Evolutionary conservation across 257 asterid species (phyloP).

Genomic region (Lycium ferocissimum): DNA sequence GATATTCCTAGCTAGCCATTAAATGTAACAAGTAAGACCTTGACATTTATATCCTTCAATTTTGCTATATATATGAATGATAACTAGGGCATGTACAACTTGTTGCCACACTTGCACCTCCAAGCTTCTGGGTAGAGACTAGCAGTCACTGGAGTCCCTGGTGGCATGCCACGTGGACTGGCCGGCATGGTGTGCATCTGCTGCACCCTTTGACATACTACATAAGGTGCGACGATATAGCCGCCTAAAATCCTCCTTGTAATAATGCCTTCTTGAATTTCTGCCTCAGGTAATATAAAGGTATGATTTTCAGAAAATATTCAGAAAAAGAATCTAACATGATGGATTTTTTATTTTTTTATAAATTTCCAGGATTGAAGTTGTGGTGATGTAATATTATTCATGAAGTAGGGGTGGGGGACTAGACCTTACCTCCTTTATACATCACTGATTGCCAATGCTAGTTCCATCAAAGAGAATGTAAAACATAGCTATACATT

Average conservation of each 20-base stretch:
- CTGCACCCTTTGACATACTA: conserved; percentile 63
- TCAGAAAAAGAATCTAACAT: background rate
- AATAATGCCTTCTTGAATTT: conserved; percentile 25
- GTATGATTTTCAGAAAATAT: background rate
- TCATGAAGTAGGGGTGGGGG: too few relatives aligned
- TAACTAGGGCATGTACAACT: conserved; percentile 54
- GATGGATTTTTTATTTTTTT: too few relatives aligned
- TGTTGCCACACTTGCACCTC: conserved; percentile 72
- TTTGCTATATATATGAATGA: background rate
- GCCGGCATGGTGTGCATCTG: conserved; percentile 63
- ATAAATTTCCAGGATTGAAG: too few relatives aligned
- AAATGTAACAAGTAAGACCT: background rate
- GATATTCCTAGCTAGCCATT: conserved; percentile 1
- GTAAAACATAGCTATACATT: too few relatives aligned
- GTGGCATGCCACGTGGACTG: conserved; percentile 66
- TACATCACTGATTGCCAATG: too few relatives aligned
- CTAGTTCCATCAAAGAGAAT: too few relatives aligned
- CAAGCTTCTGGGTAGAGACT: conserved; percentile 69
- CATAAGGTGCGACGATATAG: conserved; percentile 66
- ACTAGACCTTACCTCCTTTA: too few relatives aligned
- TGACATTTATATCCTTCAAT: background rate
- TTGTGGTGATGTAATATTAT: too few relatives aligned
- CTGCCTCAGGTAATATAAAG: conserved; percentile 32
- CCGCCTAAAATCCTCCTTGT: conserved; percentile 57
- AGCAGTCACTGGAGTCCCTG: conserved; percentile 59